These are phyloP conservation scores for Cubamyces lactineus DNA, from an alignment of 768 basidiomycete genomes.

Conservation along the genomic window DNA sequence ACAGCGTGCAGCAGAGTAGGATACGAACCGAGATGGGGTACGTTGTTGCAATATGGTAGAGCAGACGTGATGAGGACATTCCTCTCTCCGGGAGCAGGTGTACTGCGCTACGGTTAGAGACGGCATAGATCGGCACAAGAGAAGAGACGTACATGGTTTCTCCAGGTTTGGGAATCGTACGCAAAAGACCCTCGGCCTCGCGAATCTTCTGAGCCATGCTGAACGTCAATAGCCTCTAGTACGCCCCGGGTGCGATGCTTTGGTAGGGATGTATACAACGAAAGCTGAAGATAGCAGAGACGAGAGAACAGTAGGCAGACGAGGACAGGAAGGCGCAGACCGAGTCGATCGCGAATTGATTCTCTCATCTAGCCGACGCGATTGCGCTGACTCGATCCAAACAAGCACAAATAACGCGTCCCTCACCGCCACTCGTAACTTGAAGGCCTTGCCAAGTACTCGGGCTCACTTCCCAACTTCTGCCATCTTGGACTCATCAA, in stretches of 20 bases:
- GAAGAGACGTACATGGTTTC: conserved; percentile 45
- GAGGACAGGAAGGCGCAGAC: not conserved
- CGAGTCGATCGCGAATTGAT: conserved; percentile 15
- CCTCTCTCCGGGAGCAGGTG: conserved; percentile 83
- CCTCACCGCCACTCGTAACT: conserved; percentile 3
- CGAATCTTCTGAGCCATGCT: conserved; percentile 45
- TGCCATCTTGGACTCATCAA: too few relatives aligned
- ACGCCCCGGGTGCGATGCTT: too few relatives aligned
- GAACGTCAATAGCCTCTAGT: not conserved
- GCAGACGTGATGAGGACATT: conserved; percentile 96
- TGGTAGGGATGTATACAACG: too few relatives aligned
- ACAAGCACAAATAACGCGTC: conserved; percentile 23
- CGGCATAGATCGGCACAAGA: not conserved
- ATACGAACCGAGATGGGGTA: conserved; percentile 85
- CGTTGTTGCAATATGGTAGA: conserved; percentile 95
- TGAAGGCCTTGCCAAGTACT: too few relatives aligned
- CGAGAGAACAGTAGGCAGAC: not conserved
- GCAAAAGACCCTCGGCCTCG: conserved; percentile 46
- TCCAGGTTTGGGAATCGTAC: conserved; percentile 45
- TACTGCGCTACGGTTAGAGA: conserved; percentile 38
- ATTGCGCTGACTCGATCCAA: conserved; percentile 24
- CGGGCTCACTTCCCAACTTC: not conserved
- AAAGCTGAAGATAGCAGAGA: too few relatives aligned
- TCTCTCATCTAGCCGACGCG: conserved; percentile 20
- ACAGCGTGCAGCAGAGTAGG: conserved; percentile 20